A percentile compares a stretch with the other conserved stretches of the same genome.
phyloP scores from a whole-genome alignment of 768 basidiomycete species.

The Rhodotorula babjevae region DNA sequence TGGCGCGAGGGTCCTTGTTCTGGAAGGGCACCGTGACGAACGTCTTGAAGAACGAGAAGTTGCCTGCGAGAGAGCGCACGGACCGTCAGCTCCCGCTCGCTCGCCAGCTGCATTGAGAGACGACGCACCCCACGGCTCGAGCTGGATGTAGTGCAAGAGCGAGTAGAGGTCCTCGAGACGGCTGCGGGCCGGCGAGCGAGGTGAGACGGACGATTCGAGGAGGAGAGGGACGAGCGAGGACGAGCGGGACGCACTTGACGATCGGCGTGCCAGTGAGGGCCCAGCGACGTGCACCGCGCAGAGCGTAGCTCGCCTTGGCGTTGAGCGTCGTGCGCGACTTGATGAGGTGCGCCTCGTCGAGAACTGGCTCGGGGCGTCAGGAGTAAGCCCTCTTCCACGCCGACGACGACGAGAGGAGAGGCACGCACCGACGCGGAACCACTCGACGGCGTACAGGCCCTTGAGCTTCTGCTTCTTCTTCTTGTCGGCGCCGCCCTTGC shows the following conservation, averaged over 20 bases:
- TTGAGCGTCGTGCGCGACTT: slow-evolving; percentile 84
- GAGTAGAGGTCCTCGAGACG: slow-evolving; percentile 68
- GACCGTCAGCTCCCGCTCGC: background rate
- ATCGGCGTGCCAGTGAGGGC: slow-evolving; percentile 94
- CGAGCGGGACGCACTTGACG: slow-evolving; percentile 72
- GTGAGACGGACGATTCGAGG: background rate
- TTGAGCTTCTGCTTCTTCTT: slow-evolving; percentile 26
- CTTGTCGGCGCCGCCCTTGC: slow-evolving; percentile 2
- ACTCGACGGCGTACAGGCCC: slow-evolving; percentile 39
- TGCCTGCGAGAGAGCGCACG: slow-evolving; percentile 36
- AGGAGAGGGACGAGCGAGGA: too few species aligned
- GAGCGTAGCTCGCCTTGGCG: slow-evolving; percentile 76
- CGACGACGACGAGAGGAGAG: slow-evolving; percentile 49
- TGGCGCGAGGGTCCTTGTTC: slow-evolving; percentile 81
- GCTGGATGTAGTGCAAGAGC: slow-evolving; percentile 54
- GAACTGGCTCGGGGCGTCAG: slow-evolving; percentile 46
- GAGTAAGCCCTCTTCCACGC: too few species aligned
- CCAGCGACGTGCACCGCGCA: slow-evolving; percentile 76
- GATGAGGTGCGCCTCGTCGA: slow-evolving; percentile 93
- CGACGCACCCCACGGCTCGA: slow-evolving; percentile 45
- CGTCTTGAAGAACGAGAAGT: slow-evolving; percentile 68
- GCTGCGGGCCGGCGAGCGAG: background rate
- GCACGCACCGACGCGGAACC: slow-evolving; percentile 40
- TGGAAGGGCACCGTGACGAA: slow-evolving; percentile 91
- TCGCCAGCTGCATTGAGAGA: background rate